Base-by-base conservation (phyloP, 192 early-diverging fungal species). In the Backusella circina region DNA sequence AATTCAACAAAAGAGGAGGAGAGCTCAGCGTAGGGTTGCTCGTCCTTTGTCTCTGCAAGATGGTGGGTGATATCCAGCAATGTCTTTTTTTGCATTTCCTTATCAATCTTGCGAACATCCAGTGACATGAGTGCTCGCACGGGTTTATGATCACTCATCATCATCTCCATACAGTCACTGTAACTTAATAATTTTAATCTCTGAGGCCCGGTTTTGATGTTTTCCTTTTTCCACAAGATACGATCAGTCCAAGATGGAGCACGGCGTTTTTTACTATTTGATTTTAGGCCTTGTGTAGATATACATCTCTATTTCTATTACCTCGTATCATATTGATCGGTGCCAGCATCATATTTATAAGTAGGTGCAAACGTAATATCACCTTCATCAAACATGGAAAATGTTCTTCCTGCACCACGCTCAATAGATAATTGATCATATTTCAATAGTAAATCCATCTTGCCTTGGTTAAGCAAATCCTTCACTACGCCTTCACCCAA, bases 191-290 rank as follows among this genome's bases (percentile, higher is more conserved):
- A 73, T 15, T 80, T 77, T 21, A 90, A 77, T 66, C 88, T 85
- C 21, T 54, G 36, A 30, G 61, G 88, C 1, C 65, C 37, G 4
- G 28, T 15, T 9, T 66, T 32, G 35, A 6, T 26, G 12, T 71
- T 39, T 18, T 67, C 36, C 51, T 76, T 93, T 75, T 90, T 90
- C 94, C 94, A 98, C 61, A 98, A 84, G 32, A 99, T 90, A 38
- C 98, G 91, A 77, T 99, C 98, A 71, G 95, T 97, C 90, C 96
- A 99, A 0, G 95, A 91, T 9, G 98, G 98, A 3, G 90, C 81
- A 36, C 98, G 87, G 21, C 85, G 85, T 74, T 96, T 96, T 75
- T 93, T 92, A 67, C 89, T 86, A 79, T 33, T 66, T 16, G 32
- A 18, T 6, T 26, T 70, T 18, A 44, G 23, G 61, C 39, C 44